A percentile compares a stretch with the other conserved stretches of the same genome.
These are phyloP conservation scores for Paecilomyces fulvus DNA, from an alignment of 2,329 filamentous ascomycete genomes.

Conservation along the genomic window DNA sequence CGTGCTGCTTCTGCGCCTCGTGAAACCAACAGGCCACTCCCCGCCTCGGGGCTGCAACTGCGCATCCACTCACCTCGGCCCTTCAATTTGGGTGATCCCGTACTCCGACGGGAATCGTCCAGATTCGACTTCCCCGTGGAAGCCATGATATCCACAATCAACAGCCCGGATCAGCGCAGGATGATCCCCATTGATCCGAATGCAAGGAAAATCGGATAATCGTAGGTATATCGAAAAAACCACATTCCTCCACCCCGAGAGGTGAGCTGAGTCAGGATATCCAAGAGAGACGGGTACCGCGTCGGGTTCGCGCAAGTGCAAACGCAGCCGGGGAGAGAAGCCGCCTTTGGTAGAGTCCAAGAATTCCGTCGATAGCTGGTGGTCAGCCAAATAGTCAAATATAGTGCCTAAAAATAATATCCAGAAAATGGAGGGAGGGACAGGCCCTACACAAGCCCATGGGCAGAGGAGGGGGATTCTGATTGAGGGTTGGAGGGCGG, in stretches of 20 bases:
- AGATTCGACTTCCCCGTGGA: constrained; percentile 35
- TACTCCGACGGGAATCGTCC: constrained; percentile 38
- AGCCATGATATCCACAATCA: constrained; percentile 33
- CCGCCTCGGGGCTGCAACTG: background rate
- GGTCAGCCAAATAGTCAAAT: background rate
- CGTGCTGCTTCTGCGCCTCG: background rate
- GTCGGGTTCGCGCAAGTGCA: background rate
- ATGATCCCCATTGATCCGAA: constrained; percentile 32
- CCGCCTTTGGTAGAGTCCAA: background rate
- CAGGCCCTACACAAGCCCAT: background rate
- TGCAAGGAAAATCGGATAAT: constrained; percentile 19
- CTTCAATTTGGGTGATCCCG: constrained; percentile 40
- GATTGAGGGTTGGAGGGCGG: constrained; percentile 13
- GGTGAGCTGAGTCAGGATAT: constrained; percentile 10
- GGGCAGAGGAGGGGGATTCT: background rate
- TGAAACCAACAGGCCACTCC: background rate
- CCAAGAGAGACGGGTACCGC: constrained; percentile 6
- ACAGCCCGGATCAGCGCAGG: constrained; percentile 27
- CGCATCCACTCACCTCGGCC: constrained; percentile 35
- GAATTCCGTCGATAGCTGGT: background rate
- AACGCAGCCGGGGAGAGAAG: background rate
- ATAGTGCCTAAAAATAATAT: background rate
- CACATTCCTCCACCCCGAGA: constrained; percentile 27
- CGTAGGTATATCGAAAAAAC: constrained; percentile 20
- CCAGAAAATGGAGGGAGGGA: background rate